Evolutionary conservation across 2,329 filamentous ascomycete genomes (phyloP), one percentile per base, ranked within the genome.

Genomic region (Biscogniauxia marginata): DNA sequence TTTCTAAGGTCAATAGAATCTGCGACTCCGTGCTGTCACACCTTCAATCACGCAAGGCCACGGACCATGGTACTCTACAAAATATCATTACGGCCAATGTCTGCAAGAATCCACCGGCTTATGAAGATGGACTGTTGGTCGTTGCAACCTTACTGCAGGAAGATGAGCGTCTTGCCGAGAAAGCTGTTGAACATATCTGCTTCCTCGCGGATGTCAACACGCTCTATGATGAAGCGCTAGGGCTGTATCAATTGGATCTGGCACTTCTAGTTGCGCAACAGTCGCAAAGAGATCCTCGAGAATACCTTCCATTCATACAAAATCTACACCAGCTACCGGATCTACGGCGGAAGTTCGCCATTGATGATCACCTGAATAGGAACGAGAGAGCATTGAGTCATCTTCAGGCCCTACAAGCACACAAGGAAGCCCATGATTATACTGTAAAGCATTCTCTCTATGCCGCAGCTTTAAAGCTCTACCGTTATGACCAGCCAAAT

Each of bases 71-170:
- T 9, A 70, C 66, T 21, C 72, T 97, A 44, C 93, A 97, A 67
- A 98, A 96, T 70, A 88, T 95, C 60, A 90, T 99, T 67, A 98
- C 95, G 0, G 90, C 93, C 1, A 89, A 98, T 68, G 91, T 98
- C 34, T 97, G 91, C 82, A 99, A 98, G 72, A 84, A 80, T 3
- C 95, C 95, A 0, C 92, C 95, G 6, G 93, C 96, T 50, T 82
- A 98, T 0, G 90, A 96, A 56, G 88, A 93, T 58, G 95, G 92
- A 2, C 78, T 99, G 50, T 77, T 77, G 2, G 85, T 98, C 25
- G 90, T 98, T 30, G 88, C 91, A 3, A 82, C 86, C 53, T 76
- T 99, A 34, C 83, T 86, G 78, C 80, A 83, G 54, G 82, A 88
- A 63, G 84, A 89, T 50, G 78, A 85, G 45, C 82, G 86, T 52